Conservation (phyloP, 768 basidiomycete species). For the Russula compacta region DNA sequence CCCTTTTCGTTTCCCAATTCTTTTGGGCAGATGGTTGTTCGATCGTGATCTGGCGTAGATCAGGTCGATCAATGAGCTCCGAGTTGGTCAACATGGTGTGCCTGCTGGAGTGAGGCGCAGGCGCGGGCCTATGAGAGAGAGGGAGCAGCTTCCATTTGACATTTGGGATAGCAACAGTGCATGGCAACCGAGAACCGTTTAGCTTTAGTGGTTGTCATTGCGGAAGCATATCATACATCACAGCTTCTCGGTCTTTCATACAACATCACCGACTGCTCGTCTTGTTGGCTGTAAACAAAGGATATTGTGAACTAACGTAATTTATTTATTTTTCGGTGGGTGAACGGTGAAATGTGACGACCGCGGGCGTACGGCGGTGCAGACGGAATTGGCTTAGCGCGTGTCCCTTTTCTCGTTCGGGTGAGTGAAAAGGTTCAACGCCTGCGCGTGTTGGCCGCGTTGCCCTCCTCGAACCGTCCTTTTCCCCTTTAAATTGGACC, state of each 20-base stretch:
- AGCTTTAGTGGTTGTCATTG: background rate
- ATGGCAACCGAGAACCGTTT: background rate
- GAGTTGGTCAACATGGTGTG: background rate
- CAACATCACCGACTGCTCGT: too few species aligned
- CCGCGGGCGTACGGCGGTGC: background rate
- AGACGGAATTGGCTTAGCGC: background rate
- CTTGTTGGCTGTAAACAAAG: too few species aligned
- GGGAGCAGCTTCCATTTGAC: background rate
- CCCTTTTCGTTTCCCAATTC: background rate
- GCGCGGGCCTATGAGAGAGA: background rate
- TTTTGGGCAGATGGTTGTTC: background rate
- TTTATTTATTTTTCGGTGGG: background rate
- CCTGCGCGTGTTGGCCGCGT: background rate
- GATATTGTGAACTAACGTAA: too few species aligned
- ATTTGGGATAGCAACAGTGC: background rate
- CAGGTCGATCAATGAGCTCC: background rate
- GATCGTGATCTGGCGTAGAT: constrained; percentile 1
- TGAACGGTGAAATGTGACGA: background rate
- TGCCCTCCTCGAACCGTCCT: background rate
- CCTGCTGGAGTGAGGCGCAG: background rate
- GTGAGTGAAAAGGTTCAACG: background rate
- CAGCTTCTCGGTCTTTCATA: too few species aligned
- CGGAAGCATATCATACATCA: too few species aligned
- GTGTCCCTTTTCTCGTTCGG: background rate
- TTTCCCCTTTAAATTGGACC: too few species aligned